phyloP scores from a whole-genome alignment of 1,139 yeast species.

The Candida anutae region DNA sequence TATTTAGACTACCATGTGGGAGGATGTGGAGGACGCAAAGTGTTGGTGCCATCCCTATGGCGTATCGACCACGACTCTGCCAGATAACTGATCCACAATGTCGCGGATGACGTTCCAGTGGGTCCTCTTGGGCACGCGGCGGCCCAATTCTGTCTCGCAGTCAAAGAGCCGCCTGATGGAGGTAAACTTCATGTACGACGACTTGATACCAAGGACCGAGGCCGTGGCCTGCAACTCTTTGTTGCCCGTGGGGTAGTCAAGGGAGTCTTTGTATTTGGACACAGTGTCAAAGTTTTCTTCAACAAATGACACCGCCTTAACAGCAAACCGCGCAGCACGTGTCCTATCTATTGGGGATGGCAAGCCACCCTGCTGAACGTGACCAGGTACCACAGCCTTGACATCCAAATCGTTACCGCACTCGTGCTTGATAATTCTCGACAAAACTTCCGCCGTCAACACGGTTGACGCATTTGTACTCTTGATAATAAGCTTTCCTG shows the following conservation, averaged over 20 bases:
- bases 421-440: constrained; percentile 60
- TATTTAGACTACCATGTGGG: no score
- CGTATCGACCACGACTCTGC: constrained; percentile 43
- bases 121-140: constrained; percentile 82
- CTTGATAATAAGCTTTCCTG: constrained; percentile 66
- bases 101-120: constrained; percentile 75
- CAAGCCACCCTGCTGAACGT: constrained; percentile 77
- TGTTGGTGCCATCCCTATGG: no score
- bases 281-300: constrained; percentile 34
- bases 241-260: constrained; percentile 28
- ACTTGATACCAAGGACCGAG: constrained; percentile 77
- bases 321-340: constrained; percentile 60
- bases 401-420: constrained; percentile 65
- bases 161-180: constrained; percentile 73
- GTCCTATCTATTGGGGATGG: constrained; percentile 77
- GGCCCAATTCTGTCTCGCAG: constrained; percentile 70
- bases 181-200: constrained; percentile 69
- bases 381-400: constrained; percentile 75
- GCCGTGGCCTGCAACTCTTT: constrained; percentile 50
- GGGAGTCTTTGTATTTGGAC: constrained; percentile 16
- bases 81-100: constrained; percentile 79
- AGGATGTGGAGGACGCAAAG: no score
- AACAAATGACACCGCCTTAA: constrained; percentile 62
- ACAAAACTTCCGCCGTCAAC: constrained; percentile 57
- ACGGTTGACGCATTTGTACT: constrained; percentile 66